phyloP scores from a whole-genome alignment of 2,329 filamentous ascomycete species.

The Corniculantispora saksenae region DNA sequence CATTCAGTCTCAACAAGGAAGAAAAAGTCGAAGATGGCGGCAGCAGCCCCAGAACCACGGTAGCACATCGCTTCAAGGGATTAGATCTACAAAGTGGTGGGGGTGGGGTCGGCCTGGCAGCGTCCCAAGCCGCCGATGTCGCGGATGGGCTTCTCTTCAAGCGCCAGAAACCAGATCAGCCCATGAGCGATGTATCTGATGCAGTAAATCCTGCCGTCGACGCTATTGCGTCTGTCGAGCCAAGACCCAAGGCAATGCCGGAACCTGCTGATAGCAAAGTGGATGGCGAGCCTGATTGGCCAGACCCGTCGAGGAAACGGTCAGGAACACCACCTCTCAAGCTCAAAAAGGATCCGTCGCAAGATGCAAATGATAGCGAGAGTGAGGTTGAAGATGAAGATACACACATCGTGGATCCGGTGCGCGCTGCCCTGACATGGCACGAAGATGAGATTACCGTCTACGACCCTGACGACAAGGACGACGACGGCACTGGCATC shows the following conservation, averaged over 20 bases:
- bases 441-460: slow-evolving; percentile 69
- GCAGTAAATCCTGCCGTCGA: not conserved
- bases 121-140: slow-evolving; percentile 26
- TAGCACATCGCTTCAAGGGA: slow-evolving; percentile 54
- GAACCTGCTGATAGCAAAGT: not conserved
- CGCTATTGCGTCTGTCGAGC: not conserved
- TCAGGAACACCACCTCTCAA: slow-evolving; percentile 42
- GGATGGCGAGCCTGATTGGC: slow-evolving; percentile 2
- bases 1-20: slow-evolving; percentile 42
- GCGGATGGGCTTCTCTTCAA: slow-evolving; percentile 37
- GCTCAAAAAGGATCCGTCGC: slow-evolving; percentile 23
- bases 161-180: slow-evolving; percentile 37
- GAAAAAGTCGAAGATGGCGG: slow-evolving; percentile 46
- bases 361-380: slow-evolving; percentile 22
- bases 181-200: slow-evolving; percentile 31
- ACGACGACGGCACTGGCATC: slow-evolving; percentile 67
- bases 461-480: slow-evolving; percentile 63
- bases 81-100: slow-evolving; percentile 48
- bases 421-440: slow-evolving; percentile 64
- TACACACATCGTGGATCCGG: slow-evolving; percentile 48
- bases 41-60: slow-evolving; percentile 53
- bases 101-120: slow-evolving; percentile 41
- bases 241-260: not conserved
- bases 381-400: slow-evolving; percentile 32
- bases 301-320: slow-evolving; percentile 30